Conservation (phyloP, 345 rosid genomes). For the Melaleuca alternifolia region DNA sequence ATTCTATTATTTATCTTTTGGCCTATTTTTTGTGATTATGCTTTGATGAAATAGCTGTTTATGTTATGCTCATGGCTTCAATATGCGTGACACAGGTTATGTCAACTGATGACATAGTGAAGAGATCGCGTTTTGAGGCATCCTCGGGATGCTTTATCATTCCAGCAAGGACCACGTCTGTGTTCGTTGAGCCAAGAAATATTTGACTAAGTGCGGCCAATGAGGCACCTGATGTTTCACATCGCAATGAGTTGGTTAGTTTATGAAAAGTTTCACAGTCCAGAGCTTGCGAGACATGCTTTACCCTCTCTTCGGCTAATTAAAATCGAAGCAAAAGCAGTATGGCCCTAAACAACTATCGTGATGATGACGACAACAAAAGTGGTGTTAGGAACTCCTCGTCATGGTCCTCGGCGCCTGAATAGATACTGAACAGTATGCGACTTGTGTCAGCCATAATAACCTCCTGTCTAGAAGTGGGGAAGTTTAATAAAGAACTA, state of each 20-base stretch:
- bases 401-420: neutral
- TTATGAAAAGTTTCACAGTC: neutral
- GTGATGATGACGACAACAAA: neutral
- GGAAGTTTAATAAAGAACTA: neutral
- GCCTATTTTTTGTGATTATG: neutral
- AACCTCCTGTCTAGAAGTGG: neutral
- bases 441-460: neutral
- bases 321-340: neutral
- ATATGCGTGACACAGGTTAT: slow-evolving; percentile 22
- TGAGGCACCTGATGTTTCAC: neutral
- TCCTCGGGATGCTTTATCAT: slow-evolving; percentile 45
- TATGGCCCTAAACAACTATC: neutral
- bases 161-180: slow-evolving; percentile 58
- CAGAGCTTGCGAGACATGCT: neutral
- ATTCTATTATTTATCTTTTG: neutral
- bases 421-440: neutral
- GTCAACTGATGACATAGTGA: slow-evolving; percentile 54
- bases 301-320: neutral
- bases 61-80: neutral
- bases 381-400: neutral
- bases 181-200: slow-evolving; percentile 55
- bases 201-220: slow-evolving; percentile 4
- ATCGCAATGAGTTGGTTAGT: neutral
- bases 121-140: slow-evolving; percentile 48
- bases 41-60: neutral